A percentile compares a stretch with the other conserved stretches of the same genome.
These are phyloP conservation scores for Venturia oleaginea DNA, from an alignment of 2,329 filamentous ascomycete genomes.

Conservation along the genomic window DNA sequence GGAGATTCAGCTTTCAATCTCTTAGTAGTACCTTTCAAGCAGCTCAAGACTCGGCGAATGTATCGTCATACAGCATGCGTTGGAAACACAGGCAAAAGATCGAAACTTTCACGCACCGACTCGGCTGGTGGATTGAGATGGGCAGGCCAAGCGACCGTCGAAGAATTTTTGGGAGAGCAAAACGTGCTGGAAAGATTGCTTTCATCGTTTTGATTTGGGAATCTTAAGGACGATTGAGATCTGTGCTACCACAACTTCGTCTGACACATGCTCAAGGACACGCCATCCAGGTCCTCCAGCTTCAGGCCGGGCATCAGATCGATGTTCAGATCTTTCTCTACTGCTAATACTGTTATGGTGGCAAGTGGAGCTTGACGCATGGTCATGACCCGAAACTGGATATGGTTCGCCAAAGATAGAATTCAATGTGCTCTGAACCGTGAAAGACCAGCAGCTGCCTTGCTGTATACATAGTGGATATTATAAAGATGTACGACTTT, in stretches of 20 bases:
- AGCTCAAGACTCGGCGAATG: neutral
- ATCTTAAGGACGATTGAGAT: neutral
- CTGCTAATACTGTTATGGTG: neutral
- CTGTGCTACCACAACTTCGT: neutral
- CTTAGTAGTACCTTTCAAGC: neutral
- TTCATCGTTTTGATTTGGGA: neutral
- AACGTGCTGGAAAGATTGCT: neutral
- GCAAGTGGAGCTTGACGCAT: neutral
- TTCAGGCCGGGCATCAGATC: neutral
- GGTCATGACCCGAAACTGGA: neutral
- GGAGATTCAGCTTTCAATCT: neutral
- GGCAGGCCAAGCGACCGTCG: neutral
- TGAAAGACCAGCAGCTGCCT: neutral
- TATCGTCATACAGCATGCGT: neutral
- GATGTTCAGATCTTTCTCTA: neutral
- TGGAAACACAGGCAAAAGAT: neutral
- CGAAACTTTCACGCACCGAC: neutral
- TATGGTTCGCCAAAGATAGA: neutral
- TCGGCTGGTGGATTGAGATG: neutral
- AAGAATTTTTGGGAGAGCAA: neutral
- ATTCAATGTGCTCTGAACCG: neutral
- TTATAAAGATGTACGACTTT: neutral
- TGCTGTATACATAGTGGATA: no score
- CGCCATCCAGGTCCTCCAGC: neutral
- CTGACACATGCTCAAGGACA: neutral